A percentile compares a stretch with the other conserved stretches of the same genome.
These are phyloP conservation scores for Coemansia sp. DNA, from an alignment of 192 early-diverging fungal species.

Conservation along the genomic window DNA sequence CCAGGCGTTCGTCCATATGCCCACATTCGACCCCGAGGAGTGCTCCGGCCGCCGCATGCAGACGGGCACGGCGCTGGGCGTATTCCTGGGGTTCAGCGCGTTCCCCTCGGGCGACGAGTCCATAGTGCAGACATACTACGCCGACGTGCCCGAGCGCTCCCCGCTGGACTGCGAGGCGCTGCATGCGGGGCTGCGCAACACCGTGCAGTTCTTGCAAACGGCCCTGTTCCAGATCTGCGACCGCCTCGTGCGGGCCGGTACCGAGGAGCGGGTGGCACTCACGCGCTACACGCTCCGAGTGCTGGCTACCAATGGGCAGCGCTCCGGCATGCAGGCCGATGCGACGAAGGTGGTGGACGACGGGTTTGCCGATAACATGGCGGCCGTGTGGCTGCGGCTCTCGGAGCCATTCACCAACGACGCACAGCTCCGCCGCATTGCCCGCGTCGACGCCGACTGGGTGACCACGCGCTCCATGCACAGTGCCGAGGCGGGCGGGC, in stretches of 20 bases:
- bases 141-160: constrained; percentile 57
- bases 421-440: constrained; percentile 68
- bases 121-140: constrained; percentile 29
- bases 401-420: constrained; percentile 85
- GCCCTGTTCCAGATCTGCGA: constrained; percentile 57
- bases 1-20: constrained; percentile 31
- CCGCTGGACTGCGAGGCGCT: constrained; percentile 56
- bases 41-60: constrained; percentile 34
- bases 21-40: constrained; percentile 34
- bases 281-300: constrained; percentile 68
- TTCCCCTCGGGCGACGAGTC: constrained; percentile 33
- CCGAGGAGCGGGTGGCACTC: constrained; percentile 58
- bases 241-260: constrained; percentile 67
- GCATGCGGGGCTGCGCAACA: constrained; percentile 59
- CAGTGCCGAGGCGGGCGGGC: constrained; percentile 39
- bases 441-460: constrained; percentile 75
- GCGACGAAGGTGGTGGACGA: constrained; percentile 70
- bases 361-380: constrained; percentile 83
- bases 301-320: constrained; percentile 64
- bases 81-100: constrained; percentile 41
- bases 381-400: constrained; percentile 63
- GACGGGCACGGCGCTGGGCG: constrained; percentile 39
- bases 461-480: constrained; percentile 61
- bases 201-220: constrained; percentile 59
- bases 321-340: constrained; percentile 83